Base-by-base conservation (phyloP, 305 asterid species). In the Fraxinus floribunda region DNA sequence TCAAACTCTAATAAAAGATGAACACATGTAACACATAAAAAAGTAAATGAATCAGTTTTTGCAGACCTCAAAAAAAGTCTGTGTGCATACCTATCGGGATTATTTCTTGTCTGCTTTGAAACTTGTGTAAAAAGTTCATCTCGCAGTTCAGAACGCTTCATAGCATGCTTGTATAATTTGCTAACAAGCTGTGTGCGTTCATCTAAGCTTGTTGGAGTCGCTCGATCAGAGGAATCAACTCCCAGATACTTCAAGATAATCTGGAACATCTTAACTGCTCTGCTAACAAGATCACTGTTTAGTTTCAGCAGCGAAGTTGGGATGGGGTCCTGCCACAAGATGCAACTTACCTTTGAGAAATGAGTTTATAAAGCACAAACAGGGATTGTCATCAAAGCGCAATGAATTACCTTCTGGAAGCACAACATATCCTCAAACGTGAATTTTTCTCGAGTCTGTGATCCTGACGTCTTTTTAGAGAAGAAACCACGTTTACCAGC, bases 351-450 rank as follows among this genome's bases (percentile, higher is more conserved):
- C 36, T 83, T 90, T 77, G 89, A 84, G 71, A 82, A 73, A 79
- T 71, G 80, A 72, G n/a, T 52, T 70, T 62, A 39, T 29, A 79
- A 85, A 82, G 34, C 35, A 30, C 76, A 66, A 71, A 41, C 4
- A 82, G 7, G 64, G 78, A 60, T 70, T 9, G 76, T n/a, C 75
- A 76, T 79, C 60, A 78, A 83, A 83, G 44, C 64, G 79, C 55
- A 83, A 26, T 36, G 57, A 46, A 80, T 83, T 86, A 94, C 98
- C 97, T 89, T 94, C 75, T 90, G 99, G 84, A 92, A 96, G 85
- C 97, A 92, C 55, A 96, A 84, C 99, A 96, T 96, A 88, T 96
- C 99, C 87, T 93, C 98, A 88, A 96, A 91, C 80, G 98, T 93
- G 89, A 93, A 90, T 78, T 92, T 96, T 82, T 92, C 97, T 80